Conservation (phyloP, 345 rosid species). For the Excoecaria agallocha region DNA sequence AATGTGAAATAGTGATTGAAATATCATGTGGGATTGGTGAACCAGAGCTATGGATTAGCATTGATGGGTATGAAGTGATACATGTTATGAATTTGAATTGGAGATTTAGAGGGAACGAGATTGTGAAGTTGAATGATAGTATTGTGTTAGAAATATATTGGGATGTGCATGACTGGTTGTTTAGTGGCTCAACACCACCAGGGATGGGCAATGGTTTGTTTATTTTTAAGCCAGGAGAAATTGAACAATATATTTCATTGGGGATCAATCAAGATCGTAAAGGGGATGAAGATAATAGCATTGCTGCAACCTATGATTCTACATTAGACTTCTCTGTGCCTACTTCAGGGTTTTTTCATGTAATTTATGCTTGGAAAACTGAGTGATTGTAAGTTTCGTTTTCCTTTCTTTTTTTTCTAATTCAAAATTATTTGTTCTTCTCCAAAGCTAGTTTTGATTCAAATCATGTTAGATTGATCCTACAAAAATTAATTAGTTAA, state of each 20-base stretch:
- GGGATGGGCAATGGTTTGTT: conserved; percentile 52
- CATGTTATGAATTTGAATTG: conserved; percentile 60
- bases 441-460: not conserved
- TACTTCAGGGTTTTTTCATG: conserved; percentile 47
- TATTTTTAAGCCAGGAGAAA: conserved; percentile 42
- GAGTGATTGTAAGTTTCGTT: not conserved
- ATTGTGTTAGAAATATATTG: conserved; percentile 49
- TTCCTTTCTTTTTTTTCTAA: not conserved
- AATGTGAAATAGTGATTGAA: conserved; percentile 62
- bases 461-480: too few relatives aligned
- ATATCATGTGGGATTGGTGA: conserved; percentile 53
- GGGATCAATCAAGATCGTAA: conserved; percentile 6
- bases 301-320: conserved; percentile 11
- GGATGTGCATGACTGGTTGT: conserved; percentile 83
- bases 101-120: conserved; percentile 79
- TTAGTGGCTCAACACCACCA: conserved; percentile 18
- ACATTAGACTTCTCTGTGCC: conserved; percentile 16
- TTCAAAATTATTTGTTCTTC: not conserved
- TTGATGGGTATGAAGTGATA: conserved; percentile 49
- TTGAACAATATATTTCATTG: not conserved
- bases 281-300: not conserved
- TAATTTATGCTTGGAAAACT: conserved; percentile 60
- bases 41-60: conserved; percentile 70
- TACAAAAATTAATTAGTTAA: too few relatives aligned
- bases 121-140: conserved; percentile 35